These are phyloP conservation scores for Fusarium heterosporum DNA, from an alignment of 2,329 filamentous ascomycete species.

Conservation along the genomic window DNA sequence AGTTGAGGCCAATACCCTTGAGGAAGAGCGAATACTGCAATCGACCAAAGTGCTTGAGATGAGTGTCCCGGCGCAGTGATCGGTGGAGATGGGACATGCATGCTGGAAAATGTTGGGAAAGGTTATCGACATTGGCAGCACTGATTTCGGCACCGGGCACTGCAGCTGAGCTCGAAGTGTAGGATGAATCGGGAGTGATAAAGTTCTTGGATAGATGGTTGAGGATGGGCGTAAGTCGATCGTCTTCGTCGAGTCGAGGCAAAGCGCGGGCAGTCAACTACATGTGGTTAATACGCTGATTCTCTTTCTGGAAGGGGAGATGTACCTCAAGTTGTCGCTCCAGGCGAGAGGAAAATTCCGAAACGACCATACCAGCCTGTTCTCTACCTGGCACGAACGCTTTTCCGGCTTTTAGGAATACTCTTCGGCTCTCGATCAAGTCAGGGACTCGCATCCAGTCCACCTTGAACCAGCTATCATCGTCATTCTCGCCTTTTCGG, in stretches of 20 bases:
- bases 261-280: conserved; percentile 90
- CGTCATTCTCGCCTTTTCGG: conserved; percentile 65
- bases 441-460: conserved; percentile 96
- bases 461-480: conserved; percentile 94
- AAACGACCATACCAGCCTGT: conserved; percentile 88
- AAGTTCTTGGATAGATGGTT: conserved; percentile 94
- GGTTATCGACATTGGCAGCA: conserved; percentile 80
- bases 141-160: conserved; percentile 79
- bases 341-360: conserved; percentile 83
- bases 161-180: conserved; percentile 71
- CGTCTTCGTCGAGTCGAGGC: conserved; percentile 94
- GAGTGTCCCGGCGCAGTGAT: conserved; percentile 84
- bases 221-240: conserved; percentile 78
- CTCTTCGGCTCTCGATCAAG: conserved; percentile 81
- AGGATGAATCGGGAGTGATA: conserved; percentile 87
- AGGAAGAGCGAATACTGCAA: conserved; percentile 97
- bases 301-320: not conserved
- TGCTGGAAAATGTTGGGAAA: conserved; percentile 86
- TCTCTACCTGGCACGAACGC: conserved; percentile 91
- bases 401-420: conserved; percentile 82
- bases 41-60: conserved; percentile 93
- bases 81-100: conserved; percentile 95
- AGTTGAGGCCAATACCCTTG: conserved; percentile 89
- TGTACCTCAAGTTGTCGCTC: conserved; percentile 84
- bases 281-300: conserved; percentile 3